Conservation (phyloP, 2,329 filamentous ascomycete species). For the Fusarium sp. region DNA sequence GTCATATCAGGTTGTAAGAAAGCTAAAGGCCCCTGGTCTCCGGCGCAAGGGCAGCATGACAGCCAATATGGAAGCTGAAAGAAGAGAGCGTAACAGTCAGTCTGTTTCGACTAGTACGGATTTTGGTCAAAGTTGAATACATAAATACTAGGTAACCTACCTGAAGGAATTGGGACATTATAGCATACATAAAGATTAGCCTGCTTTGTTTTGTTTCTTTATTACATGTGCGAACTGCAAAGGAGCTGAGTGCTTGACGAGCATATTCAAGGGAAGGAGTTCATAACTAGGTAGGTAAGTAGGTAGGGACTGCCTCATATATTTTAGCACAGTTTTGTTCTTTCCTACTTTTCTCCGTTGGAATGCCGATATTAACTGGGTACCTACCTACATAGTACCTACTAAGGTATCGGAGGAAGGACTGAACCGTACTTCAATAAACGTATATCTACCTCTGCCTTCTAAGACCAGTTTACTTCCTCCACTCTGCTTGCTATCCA, state of each 20-base stretch:
- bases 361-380: background rate
- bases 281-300: background rate
- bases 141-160: background rate
- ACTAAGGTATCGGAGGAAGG: no score
- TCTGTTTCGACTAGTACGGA: slow-evolving; percentile 27
- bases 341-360: background rate
- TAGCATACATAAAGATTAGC: slow-evolving; percentile 14
- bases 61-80: slow-evolving; percentile 45
- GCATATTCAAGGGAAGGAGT: background rate
- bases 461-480: background rate
- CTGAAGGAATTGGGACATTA: slow-evolving; percentile 4
- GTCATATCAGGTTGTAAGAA: slow-evolving; percentile 83
- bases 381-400: no score
- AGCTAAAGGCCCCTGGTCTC: slow-evolving; percentile 67
- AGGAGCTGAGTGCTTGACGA: background rate
- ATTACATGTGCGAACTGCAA: background rate
- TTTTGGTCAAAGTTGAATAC: slow-evolving; percentile 27
- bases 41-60: slow-evolving; percentile 61
- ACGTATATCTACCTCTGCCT: background rate
- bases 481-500: background rate
- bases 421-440: background rate
- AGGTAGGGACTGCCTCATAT: background rate
- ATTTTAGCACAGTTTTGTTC: background rate
- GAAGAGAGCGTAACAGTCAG: slow-evolving; percentile 30
- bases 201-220: background rate